A percentile compares a stretch with the other conserved stretches of the same genome.
These are phyloP conservation scores for Collybia sordida DNA, from an alignment of 768 basidiomycete genomes.

Conservation along the genomic window DNA sequence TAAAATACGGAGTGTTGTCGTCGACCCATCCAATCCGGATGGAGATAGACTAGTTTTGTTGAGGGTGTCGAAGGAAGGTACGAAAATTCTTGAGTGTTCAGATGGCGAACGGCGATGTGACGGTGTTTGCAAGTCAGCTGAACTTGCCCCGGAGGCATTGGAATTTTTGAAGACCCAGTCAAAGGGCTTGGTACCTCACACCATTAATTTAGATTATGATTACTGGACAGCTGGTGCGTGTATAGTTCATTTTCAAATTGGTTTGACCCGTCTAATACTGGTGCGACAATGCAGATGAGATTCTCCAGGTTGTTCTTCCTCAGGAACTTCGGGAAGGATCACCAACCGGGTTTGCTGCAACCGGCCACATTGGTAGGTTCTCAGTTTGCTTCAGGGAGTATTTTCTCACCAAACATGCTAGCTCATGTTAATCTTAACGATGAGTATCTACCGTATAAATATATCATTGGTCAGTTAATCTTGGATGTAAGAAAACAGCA, in stretches of 20 bases:
- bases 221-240: constrained; percentile 83
- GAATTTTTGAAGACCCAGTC: constrained; percentile 57
- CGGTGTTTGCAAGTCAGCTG: constrained; percentile 56
- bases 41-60: constrained; percentile 66
- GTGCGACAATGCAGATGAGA: constrained; percentile 65
- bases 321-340: constrained; percentile 73
- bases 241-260: neutral
- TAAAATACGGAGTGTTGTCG: constrained; percentile 60
- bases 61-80: constrained; percentile 60
- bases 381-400: neutral
- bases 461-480: constrained; percentile 88
- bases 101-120: constrained; percentile 4
- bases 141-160: constrained; percentile 56
- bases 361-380: constrained; percentile 83
- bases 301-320: constrained; percentile 80
- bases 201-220: constrained; percentile 72
- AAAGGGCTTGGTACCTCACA: constrained; percentile 56
- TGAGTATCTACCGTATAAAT: constrained; percentile 89
- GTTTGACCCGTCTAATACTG: neutral
- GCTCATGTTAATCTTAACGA: constrained; percentile 91
- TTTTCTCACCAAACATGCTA: constrained; percentile 25
- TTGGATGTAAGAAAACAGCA: constrained; percentile 65
- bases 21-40: constrained; percentile 46
- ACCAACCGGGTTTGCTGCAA: constrained; percentile 84
- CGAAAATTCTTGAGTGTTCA: constrained; percentile 13